Percentiles rank a stretch among this genome's conserved stretches.
Conservation (phyloP, 2,329 filamentous ascomycete species). For the Fusarium floridanum region DNA sequence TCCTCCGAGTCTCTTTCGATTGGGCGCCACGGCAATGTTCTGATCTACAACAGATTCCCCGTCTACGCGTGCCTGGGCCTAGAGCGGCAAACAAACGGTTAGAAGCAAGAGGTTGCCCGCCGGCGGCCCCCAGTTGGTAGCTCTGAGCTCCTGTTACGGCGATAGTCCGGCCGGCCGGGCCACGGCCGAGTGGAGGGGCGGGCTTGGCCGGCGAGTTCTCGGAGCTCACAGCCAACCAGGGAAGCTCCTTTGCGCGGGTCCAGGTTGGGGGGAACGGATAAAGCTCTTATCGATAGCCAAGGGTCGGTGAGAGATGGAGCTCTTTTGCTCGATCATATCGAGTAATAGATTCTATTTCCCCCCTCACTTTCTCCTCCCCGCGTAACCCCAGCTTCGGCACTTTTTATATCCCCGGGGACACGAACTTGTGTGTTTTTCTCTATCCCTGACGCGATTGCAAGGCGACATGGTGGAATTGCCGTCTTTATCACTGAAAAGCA, state of each 20-base stretch:
- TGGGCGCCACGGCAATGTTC: conserved; percentile 26
- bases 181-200: conserved; percentile 32
- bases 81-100: conserved; percentile 3
- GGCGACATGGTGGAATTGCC: conserved; percentile 36
- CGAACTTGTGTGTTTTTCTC: not conserved
- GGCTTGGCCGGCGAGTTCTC: conserved; percentile 17
- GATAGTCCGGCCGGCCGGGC: conserved; percentile 22
- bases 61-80: conserved; percentile 5
- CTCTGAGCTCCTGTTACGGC: conserved; percentile 1
- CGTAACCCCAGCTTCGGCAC: not conserved
- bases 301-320: not conserved
- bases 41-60: not conserved
- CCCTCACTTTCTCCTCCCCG: not conserved
- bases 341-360: conserved; percentile 26
- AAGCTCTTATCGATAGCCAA: conserved; percentile 29
- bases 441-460: conserved; percentile 31
- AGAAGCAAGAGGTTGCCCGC: not conserved
- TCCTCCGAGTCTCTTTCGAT: conserved; percentile 14
- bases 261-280: not conserved
- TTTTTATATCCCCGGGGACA: conserved; percentile 6
- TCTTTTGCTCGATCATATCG: conserved; percentile 39
- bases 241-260: conserved; percentile 5
- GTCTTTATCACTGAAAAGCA: not conserved
- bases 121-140: not conserved
- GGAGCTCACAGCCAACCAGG: conserved; percentile 14